Base-by-base conservation (phyloP, 768 basidiomycete species). In the Calocybe indica region DNA sequence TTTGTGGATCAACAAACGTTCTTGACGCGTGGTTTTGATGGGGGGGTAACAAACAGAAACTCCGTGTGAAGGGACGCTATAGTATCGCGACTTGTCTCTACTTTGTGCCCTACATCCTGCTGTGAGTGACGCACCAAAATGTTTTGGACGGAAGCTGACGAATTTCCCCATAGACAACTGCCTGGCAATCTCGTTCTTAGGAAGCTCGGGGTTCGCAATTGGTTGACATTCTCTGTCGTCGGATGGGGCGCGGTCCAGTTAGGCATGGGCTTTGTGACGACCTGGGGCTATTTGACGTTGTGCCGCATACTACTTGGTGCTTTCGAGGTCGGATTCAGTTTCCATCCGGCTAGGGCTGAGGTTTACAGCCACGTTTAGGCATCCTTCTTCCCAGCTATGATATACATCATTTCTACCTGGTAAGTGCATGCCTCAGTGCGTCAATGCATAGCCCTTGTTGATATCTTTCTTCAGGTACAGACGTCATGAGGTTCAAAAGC, bases 331-430 rank as follows among this genome's bases (percentile, higher is more conserved):
- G 49, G 58, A n/a, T 37, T 36, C 28, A 12, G 13, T 36, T 28
- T 39, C 37, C 28, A 34, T 37, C 43, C 13, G 35, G 32, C 32
- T 10, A 40, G 28, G 28, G 40, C 38, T 35, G 22, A 33, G 4
- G 4, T 42, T 36, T 43, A 52, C 30, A 39, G 50, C 42, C 33
- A 39, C 46, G 11, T 11, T 35, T 41, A 71, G 75, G 69, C 73
- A 5, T 66, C 70, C 8, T 73, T 74, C 52, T 74, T 72, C 58
- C 73, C 75, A 12, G 66, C 68, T 7, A 61, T 76, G 51, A 53
- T 75, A 7, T 75, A 70, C 55, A 62, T 77, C 44, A 70, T 76
- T 37, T 69, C 73, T 4, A 72, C 72, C 32, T 75, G 75, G 74
- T 70, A 54, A 45, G 48, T 22, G 22, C 22, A 22, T 22, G 22